Percentiles rank a stretch among this genome's conserved stretches.
Evolutionary conservation across 371 early-diverging fungal species (phyloP).

Genomic region (Zychaea mexicana): DNA sequence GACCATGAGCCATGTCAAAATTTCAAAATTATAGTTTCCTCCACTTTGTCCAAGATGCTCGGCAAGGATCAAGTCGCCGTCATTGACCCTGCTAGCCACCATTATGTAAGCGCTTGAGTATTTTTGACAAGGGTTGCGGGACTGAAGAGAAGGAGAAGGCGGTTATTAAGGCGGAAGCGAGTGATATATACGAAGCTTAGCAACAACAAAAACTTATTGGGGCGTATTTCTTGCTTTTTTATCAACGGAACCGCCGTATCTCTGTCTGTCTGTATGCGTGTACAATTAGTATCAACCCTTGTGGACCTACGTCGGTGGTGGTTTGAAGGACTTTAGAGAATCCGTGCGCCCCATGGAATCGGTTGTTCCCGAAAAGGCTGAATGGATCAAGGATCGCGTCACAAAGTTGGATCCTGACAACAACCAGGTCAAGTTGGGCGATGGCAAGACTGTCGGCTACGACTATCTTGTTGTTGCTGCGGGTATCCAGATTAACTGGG

Average conservation of each 20-base stretch:
- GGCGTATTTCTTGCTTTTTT: too few species aligned
- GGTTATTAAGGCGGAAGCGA: too few species aligned
- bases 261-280: too few species aligned
- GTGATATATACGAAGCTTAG: too few species aligned
- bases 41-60: constrained; percentile 61
- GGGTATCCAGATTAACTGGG: constrained; percentile 83
- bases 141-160: background rate
- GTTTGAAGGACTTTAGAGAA: constrained; percentile 77
- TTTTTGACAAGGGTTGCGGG: background rate
- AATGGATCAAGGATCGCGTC: constrained; percentile 79
- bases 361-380: constrained; percentile 71
- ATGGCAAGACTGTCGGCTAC: constrained; percentile 74
- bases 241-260: too few species aligned
- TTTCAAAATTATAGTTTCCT: constrained; percentile 48
- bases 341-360: constrained; percentile 67
- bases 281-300: constrained; percentile 86
- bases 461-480: constrained; percentile 90
- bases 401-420: constrained; percentile 68
- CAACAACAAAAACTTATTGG: too few species aligned
- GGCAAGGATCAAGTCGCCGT: constrained; percentile 77
- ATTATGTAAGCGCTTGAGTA: constrained; percentile 62
- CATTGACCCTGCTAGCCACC: constrained; percentile 76
- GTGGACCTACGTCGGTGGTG: constrained; percentile 90
- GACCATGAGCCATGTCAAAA: too few species aligned
- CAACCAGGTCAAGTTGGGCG: constrained; percentile 67